These are phyloP conservation scores for Xylaria polymorpha DNA, from an alignment of 2,329 filamentous ascomycete genomes.

Conservation along the genomic window DNA sequence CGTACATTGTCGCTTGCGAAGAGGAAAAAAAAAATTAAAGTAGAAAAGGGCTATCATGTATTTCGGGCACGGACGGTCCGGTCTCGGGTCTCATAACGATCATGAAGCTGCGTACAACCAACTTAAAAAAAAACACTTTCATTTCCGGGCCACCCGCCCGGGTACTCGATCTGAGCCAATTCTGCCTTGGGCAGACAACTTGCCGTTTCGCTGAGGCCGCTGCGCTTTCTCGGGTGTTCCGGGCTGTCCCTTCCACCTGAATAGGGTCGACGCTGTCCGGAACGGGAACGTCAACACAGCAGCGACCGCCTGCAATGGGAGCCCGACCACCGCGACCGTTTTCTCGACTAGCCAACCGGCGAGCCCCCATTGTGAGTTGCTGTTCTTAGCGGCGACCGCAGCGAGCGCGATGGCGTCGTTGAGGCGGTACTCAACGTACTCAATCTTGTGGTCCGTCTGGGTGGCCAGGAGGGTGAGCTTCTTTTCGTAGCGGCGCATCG, in stretches of 20 bases:
- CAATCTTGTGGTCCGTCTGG: conserved; percentile 80
- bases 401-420: conserved; percentile 85
- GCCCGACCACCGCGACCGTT: conserved; percentile 50
- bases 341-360: conserved; percentile 55
- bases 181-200: conserved; percentile 38
- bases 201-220: conserved; percentile 39
- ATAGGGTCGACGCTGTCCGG: conserved; percentile 52
- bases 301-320: conserved; percentile 57
- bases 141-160: conserved; percentile 44
- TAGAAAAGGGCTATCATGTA: conserved; percentile 16
- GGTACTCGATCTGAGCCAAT: conserved; percentile 45
- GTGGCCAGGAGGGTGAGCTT: conserved; percentile 79
- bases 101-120: conserved; percentile 1
- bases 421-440: conserved; percentile 75
- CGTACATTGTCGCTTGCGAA: neutral
- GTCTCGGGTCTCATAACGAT: conserved; percentile 10
- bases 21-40: neutral
- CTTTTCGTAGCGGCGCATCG: conserved; percentile 92
- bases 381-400: conserved; percentile 73
- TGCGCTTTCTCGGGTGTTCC: conserved; percentile 47
- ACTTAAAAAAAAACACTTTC: conserved; percentile 1
- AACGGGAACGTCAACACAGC: conserved; percentile 59
- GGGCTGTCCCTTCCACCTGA: conserved; percentile 48
- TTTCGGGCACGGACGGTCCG: conserved; percentile 3
- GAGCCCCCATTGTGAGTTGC: conserved; percentile 53